Percentiles rank a stretch among this genome's conserved stretches.
Conservation (phyloP, 495 filamentous ascomycete genomes). For the Choiromyces venosus region DNA sequence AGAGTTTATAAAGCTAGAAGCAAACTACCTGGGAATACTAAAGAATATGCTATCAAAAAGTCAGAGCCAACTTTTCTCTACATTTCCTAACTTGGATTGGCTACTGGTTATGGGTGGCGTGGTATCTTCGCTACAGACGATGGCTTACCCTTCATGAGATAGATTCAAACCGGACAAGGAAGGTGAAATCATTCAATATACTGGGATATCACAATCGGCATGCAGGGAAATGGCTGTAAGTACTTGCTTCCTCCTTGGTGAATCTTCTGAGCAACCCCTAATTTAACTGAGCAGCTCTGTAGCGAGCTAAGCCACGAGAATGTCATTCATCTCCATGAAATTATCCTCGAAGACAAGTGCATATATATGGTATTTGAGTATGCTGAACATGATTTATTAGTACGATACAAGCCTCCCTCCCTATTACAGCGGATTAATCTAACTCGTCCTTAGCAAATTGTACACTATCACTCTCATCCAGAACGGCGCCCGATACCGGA, state of each 20-base stretch:
- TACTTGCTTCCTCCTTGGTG: background rate
- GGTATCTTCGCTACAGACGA: background rate
- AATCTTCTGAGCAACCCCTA: background rate
- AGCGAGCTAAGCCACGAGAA: constrained; percentile 85
- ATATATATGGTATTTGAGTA: constrained; percentile 99
- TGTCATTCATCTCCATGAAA: constrained; percentile 87
- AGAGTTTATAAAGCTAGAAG: constrained; percentile 92
- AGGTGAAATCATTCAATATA: constrained; percentile 88
- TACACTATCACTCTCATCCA: constrained; percentile 92
- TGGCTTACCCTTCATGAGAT: constrained; percentile 9
- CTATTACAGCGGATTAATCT: background rate
- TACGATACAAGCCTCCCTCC: constrained; percentile 5
- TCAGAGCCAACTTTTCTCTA: constrained; percentile 20
- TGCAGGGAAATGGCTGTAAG: constrained; percentile 86
- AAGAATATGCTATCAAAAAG: constrained; percentile 96
- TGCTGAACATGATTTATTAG: constrained; percentile 87
- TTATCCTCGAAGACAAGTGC: constrained; percentile 96
- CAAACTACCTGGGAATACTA: constrained; percentile 61
- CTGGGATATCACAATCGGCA: constrained; percentile 94
- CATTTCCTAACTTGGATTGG: background rate
- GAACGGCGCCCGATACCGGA: constrained; percentile 82
- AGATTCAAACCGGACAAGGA: constrained; percentile 99
- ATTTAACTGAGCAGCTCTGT: constrained; percentile 54
- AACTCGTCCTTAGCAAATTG: constrained; percentile 60
- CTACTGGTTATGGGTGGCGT: background rate